Conservation (phyloP, 192 early-diverging fungal genomes). For the Coemansia sp. region DNA sequence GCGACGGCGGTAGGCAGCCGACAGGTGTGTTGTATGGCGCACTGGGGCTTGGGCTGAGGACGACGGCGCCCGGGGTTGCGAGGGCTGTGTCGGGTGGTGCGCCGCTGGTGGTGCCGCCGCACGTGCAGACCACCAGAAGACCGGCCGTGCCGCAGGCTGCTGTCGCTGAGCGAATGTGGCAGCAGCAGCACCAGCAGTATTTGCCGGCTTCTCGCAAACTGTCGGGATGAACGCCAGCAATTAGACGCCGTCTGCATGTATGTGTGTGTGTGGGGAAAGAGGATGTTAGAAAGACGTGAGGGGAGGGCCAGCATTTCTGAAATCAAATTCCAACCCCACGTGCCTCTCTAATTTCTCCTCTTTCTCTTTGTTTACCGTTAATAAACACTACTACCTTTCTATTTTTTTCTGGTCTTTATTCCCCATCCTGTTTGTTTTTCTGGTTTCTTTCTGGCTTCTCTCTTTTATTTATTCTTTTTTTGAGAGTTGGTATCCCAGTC, state of each 20-base stretch:
- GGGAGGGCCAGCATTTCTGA: too few relatives aligned
- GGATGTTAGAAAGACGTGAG: too few relatives aligned
- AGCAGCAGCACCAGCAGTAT: too few relatives aligned
- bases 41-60: slow-evolving; percentile 14
- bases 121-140: neutral
- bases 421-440: neutral
- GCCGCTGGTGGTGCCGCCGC: neutral
- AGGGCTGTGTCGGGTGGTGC: slow-evolving; percentile 2
- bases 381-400: neutral
- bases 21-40: neutral
- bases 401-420: neutral
- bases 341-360: neutral
- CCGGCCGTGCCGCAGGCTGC: neutral
- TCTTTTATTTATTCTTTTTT: neutral
- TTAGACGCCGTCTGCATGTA: too few relatives aligned
- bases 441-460: neutral
- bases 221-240: too few relatives aligned
- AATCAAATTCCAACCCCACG: neutral
- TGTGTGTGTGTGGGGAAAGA: neutral
- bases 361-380: neutral
- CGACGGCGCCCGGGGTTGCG: neutral
- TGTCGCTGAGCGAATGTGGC: too few relatives aligned
- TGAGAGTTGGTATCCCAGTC: neutral
- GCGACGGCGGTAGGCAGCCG: neutral
- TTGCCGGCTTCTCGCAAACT: too few relatives aligned